Percentiles rank a stretch among this genome's conserved stretches.
These are phyloP conservation scores for Aspergillus novoparasiticus DNA, from an alignment of 2,329 filamentous ascomycete genomes.

Conservation along the genomic window DNA sequence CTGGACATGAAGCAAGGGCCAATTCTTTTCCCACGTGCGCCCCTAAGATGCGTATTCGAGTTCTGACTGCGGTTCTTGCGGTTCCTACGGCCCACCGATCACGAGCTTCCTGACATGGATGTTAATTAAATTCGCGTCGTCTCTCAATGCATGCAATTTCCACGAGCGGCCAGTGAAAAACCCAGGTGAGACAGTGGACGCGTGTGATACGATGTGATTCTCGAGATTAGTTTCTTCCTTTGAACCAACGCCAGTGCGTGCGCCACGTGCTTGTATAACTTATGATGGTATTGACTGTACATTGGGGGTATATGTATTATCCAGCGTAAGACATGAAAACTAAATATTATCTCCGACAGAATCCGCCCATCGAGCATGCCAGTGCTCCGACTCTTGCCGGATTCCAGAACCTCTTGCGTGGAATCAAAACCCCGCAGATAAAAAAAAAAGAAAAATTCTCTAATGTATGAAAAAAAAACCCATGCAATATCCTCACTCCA, in stretches of 20 bases:
- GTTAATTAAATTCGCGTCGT: neutral
- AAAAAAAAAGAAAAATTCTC: neutral
- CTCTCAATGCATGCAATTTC: neutral
- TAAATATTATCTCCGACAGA: neutral
- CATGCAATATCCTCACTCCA: neutral
- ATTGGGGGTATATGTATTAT: neutral
- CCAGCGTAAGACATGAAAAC: neutral
- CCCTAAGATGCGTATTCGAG: neutral
- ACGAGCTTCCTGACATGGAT: neutral
- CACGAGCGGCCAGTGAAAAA: neutral
- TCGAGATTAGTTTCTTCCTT: neutral
- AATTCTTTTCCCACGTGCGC: slow-evolving; percentile 21
- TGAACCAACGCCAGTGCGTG: neutral
- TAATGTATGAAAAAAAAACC: neutral
- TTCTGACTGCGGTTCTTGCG: neutral
- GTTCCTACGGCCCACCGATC: neutral
- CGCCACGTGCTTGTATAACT: neutral
- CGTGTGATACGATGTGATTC: slow-evolving; percentile 2
- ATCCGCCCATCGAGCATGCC: neutral
- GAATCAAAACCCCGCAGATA: neutral
- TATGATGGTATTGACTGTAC: neutral
- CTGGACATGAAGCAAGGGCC: slow-evolving; percentile 11
- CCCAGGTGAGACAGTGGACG: neutral
- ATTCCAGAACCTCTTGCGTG: neutral
- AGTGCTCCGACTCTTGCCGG: neutral